Conservation (phyloP, 495 filamentous ascomycete genomes). For the Trichoderma gamsii region DNA sequence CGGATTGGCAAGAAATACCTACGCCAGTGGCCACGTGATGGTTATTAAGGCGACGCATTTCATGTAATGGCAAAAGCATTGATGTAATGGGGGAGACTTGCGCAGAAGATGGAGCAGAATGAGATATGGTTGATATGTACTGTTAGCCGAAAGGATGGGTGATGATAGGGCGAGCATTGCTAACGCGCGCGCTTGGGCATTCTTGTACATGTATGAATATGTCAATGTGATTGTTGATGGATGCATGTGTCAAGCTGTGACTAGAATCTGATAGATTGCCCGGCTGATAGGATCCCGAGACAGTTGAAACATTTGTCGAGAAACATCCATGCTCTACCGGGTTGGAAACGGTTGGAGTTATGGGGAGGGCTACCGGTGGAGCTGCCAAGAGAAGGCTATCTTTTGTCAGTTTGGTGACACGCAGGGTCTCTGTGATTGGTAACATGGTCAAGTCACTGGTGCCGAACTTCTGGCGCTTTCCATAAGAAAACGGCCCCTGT, state of each 20-base stretch:
- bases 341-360: not conserved
- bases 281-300: slow-evolving; percentile 6
- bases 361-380: not conserved
- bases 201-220: no score
- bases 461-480: no score
- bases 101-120: slow-evolving; percentile 7
- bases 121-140: slow-evolving; percentile 12
- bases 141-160: not conserved
- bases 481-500: no score
- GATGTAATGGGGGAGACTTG: not conserved
- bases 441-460: not conserved
- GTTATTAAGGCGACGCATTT: not conserved
- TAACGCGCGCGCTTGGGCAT: not conserved
- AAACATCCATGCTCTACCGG: no score
- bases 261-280: not conserved
- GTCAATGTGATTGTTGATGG: not conserved
- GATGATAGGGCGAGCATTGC: not conserved
- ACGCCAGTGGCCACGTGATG: not conserved
- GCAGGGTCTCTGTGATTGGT: not conserved
- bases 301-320: not conserved
- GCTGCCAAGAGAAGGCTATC: slow-evolving; percentile 1
- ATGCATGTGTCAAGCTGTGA: not conserved
- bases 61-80: not conserved
- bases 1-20: not conserved
- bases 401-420: not conserved